These are phyloP conservation scores for Triticum urartu DNA, from an alignment of 176 grass and related monocot species.

Conservation along the genomic window DNA sequence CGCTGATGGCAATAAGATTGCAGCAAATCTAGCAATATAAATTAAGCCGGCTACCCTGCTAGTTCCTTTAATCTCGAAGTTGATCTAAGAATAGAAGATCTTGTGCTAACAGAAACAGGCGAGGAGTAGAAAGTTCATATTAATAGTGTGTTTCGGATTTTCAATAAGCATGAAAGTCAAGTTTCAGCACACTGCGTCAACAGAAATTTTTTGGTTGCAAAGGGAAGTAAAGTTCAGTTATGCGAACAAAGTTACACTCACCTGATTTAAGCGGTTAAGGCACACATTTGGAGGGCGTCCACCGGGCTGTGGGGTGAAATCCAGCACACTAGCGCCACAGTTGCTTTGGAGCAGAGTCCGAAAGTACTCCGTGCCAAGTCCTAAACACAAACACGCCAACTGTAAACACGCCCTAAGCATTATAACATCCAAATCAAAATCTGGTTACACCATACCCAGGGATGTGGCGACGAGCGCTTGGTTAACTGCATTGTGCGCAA, in stretches of 20 bases:
- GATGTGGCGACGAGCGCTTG: slow-evolving; percentile 81
- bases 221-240: background rate
- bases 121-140: background rate
- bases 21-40: background rate
- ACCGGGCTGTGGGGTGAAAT: slow-evolving; percentile 60
- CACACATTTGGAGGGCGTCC: slow-evolving; percentile 63
- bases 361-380: slow-evolving; percentile 72
- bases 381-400: slow-evolving; percentile 32
- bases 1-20: background rate
- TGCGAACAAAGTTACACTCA: slow-evolving; percentile 7
- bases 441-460: slow-evolving; percentile 45
- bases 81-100: background rate
- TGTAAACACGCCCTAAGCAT: background rate
- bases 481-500: slow-evolving; percentile 94
- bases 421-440: background rate
- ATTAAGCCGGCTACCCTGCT: background rate
- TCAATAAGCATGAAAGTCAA: background rate
- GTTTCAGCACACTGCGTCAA: background rate
- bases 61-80: background rate
- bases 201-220: background rate
- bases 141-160: background rate
- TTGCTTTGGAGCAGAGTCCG: slow-evolving; percentile 89
- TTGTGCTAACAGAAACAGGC: background rate
- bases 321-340: slow-evolving; percentile 81
- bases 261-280: slow-evolving; percentile 93